Evolutionary conservation across 805 yeast species (phyloP), one percentile per base, ranked within the genome.

Genomic region (Pichia occidentalis): DNA sequence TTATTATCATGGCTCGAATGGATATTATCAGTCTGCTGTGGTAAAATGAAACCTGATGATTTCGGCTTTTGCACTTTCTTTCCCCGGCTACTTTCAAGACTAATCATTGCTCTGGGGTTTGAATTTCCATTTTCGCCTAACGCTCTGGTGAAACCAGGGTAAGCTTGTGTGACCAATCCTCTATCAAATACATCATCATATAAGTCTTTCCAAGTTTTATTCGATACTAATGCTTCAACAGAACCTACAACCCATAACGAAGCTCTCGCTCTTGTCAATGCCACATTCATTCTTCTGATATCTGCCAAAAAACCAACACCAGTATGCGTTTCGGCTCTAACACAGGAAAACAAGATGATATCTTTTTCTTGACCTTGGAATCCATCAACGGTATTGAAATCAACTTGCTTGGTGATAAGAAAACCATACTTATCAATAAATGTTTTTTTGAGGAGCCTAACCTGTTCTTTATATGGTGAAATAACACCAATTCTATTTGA

Each of bases 331-430:
- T 77, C 81, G 1, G 97, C 95, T 51, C 98, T 74, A 4, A 92
- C 99, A 74, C 97, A 90, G 0, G 97, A 87, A 68, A 92, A 80
- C 34, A 92, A 74, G 45, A 92, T 85, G 32, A 92, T 76, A 46
- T 90, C 97, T 59, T 90, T 92, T 56, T 92, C 99, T 60, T 92
- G 97, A 46, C 95, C 97, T 64, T 87, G 99, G 57, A 88, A 92
- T 1, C 97, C 98, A 69, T 92, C 99, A 43, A 92, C 87, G 0
- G 99, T 86, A 54, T 88, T 87, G 62, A 92, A 87, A 54, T 85
- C 95, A 34, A 94, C 76, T 37, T 74, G 79, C 22, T 73, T 68
- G 14, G 71, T 57, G 24, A 90, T 80, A 4, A 64, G 53, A 2
- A 64, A 64, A 9, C 97, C 97, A 51, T 72, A 82, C 37, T 64